These are phyloP conservation scores for Collybia nuda DNA, from an alignment of 768 basidiomycete genomes.

Conservation along the genomic window DNA sequence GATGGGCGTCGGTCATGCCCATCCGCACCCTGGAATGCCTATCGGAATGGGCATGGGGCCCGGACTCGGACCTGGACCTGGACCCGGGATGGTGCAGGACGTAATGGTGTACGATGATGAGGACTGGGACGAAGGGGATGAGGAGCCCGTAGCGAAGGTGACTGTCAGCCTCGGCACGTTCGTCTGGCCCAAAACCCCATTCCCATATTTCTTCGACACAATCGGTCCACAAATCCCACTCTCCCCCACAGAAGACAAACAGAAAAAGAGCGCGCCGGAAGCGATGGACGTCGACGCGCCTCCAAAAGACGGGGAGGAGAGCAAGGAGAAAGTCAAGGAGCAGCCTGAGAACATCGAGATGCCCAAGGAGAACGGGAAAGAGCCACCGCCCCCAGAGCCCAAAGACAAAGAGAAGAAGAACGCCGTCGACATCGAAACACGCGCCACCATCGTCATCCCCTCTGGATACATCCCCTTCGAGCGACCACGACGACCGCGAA, in stretches of 20 bases:
- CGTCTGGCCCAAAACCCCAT: constrained; percentile 56
- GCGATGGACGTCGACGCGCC: constrained; percentile 10
- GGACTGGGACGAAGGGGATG: constrained; percentile 13
- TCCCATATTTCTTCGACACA: constrained; percentile 52
- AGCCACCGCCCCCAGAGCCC: constrained; percentile 12
- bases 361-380: too few species aligned
- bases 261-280: constrained; percentile 10
- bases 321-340: constrained; percentile 14
- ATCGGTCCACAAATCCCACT: not conserved
- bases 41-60: not conserved
- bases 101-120: not conserved
- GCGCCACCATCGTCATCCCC: constrained; percentile 59
- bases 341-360: constrained; percentile 16
- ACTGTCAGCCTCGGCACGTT: constrained; percentile 53
- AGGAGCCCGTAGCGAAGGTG: constrained; percentile 24
- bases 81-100: not conserved
- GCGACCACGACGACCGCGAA: constrained; percentile 51
- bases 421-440: constrained; percentile 41
- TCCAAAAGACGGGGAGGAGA: constrained; percentile 6
- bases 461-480: constrained; percentile 54
- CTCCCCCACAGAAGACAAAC: constrained; percentile 9
- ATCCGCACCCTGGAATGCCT: not conserved
- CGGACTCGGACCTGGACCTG: too few species aligned
- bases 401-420: constrained; percentile 17
- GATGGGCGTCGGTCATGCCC: not conserved